These are phyloP conservation scores for Venturia asperata DNA, from an alignment of 2,329 filamentous ascomycete species.

Conservation along the genomic window DNA sequence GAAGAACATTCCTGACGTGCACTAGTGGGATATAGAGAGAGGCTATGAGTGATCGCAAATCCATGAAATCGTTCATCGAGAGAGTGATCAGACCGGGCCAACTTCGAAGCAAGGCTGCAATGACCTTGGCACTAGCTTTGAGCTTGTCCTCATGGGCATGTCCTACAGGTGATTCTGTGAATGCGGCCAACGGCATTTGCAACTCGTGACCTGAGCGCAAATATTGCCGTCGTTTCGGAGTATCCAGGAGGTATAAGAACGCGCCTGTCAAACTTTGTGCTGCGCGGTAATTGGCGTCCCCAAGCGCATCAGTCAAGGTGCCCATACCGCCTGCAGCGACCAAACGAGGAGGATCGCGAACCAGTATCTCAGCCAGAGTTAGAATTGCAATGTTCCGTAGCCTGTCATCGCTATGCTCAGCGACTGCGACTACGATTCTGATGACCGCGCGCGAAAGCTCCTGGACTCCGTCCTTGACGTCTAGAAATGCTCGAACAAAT, in stretches of 20 bases:
- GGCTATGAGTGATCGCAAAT: constrained; percentile 71
- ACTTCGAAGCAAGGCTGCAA: constrained; percentile 80
- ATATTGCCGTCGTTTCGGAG: constrained; percentile 70
- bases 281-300: constrained; percentile 85
- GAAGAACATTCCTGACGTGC: constrained; percentile 62
- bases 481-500: constrained; percentile 88
- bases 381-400: constrained; percentile 85
- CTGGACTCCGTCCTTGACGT: constrained; percentile 84
- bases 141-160: constrained; percentile 55
- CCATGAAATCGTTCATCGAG: constrained; percentile 79
- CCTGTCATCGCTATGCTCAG: constrained; percentile 77
- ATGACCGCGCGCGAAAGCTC: constrained; percentile 85
- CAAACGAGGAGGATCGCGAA: constrained; percentile 75
- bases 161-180: constrained; percentile 68
- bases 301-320: constrained; percentile 82
- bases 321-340: constrained; percentile 78
- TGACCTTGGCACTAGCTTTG: constrained; percentile 86
- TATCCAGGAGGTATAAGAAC: constrained; percentile 85
- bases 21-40: constrained; percentile 54
- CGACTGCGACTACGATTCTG: constrained; percentile 82
- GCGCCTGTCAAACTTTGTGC: constrained; percentile 81
- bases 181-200: constrained; percentile 77
- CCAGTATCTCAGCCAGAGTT: constrained; percentile 83
- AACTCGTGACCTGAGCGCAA: constrained; percentile 84
- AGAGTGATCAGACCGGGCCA: constrained; percentile 90